Conservation (phyloP, 768 basidiomycete genomes). For the Phlegmacium glaucopus region DNA sequence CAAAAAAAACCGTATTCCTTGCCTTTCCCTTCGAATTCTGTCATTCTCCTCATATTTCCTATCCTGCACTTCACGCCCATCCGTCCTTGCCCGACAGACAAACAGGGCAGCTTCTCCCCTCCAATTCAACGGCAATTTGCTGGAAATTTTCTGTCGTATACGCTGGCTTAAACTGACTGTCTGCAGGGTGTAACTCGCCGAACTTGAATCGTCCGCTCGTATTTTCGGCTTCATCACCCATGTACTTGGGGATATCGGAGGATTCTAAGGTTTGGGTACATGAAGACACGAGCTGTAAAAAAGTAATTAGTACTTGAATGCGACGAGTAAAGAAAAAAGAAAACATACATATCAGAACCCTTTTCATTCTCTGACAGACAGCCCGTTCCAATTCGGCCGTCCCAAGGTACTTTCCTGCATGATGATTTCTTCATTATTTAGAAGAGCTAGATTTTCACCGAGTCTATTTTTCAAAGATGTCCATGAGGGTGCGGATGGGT, state of each 20-base stretch:
- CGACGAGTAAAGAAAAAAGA: not conserved
- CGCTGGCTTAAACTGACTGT: too few relatives aligned
- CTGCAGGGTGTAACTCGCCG: too few relatives aligned
- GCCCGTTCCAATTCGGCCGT: conserved; percentile 72
- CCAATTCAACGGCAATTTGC: too few relatives aligned
- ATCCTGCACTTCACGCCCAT: too few relatives aligned
- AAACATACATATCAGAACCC: conserved; percentile 86
- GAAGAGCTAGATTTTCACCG: conserved; percentile 48
- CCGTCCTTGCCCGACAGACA: too few relatives aligned
- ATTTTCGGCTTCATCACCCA: too few relatives aligned
- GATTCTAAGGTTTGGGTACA: conserved; percentile 78
- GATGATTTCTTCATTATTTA: conserved; percentile 93
- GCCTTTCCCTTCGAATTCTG: too few relatives aligned
- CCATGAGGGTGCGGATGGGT: conserved; percentile 56
- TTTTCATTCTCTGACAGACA: conserved; percentile 76
- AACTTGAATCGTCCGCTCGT: too few relatives aligned
- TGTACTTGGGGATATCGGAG: conserved; percentile 86
- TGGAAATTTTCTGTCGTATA: too few relatives aligned
- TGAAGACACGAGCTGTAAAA: conserved; percentile 73
- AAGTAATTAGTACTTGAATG: not conserved
- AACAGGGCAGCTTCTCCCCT: too few relatives aligned
- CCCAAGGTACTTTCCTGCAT: conserved; percentile 80
- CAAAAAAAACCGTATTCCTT: too few relatives aligned
- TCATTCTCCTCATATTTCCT: too few relatives aligned
- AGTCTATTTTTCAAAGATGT: conserved; percentile 72